These are phyloP conservation scores for Diaporthe vaccinii DNA, from an alignment of 2,329 filamentous ascomycete species.

Conservation along the genomic window DNA sequence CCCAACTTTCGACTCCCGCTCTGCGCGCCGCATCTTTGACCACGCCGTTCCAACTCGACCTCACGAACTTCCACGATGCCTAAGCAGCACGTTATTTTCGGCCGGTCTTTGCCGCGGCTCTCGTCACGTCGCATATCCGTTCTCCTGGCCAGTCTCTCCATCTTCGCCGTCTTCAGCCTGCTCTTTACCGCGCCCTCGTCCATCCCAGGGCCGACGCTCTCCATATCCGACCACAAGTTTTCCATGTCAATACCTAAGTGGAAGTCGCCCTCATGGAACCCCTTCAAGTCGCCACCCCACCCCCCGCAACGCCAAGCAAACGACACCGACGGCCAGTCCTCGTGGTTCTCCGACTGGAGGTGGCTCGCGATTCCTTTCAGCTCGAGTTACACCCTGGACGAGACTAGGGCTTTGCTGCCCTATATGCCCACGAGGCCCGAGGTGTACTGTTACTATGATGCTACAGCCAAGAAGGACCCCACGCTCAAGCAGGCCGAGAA, in stretches of 20 bases:
- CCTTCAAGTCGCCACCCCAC: slow-evolving; percentile 79
- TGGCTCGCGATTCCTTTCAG: slow-evolving; percentile 91
- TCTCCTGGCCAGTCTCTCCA: slow-evolving; percentile 63
- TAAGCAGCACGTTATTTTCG: slow-evolving; percentile 60
- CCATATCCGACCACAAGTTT: slow-evolving; percentile 63
- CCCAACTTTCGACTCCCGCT: background rate
- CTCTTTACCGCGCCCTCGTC: slow-evolving; percentile 65
- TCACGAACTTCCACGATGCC: slow-evolving; percentile 55
- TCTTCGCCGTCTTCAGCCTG: slow-evolving; percentile 68
- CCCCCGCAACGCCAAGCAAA: slow-evolving; percentile 81
- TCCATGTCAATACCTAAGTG: slow-evolving; percentile 55
- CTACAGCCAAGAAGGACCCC: slow-evolving; percentile 71
- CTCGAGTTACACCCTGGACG: slow-evolving; percentile 82
- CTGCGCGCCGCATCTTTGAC: slow-evolving; percentile 1
- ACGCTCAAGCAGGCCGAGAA: slow-evolving; percentile 80
- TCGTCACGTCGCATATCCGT: slow-evolving; percentile 66
- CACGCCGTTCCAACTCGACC: background rate
- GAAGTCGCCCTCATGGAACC: slow-evolving; percentile 67
- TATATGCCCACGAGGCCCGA: slow-evolving; percentile 77
- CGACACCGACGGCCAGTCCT: slow-evolving; percentile 81
- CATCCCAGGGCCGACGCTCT: slow-evolving; percentile 63
- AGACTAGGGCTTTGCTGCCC: slow-evolving; percentile 86
- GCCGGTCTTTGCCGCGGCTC: slow-evolving; percentile 64
- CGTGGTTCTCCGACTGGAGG: slow-evolving; percentile 91
- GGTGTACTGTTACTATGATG: slow-evolving; percentile 94